phyloP scores from a whole-genome alignment of 1,284 basidiomycete genomes.

The Singerocomus inundabilis region DNA sequence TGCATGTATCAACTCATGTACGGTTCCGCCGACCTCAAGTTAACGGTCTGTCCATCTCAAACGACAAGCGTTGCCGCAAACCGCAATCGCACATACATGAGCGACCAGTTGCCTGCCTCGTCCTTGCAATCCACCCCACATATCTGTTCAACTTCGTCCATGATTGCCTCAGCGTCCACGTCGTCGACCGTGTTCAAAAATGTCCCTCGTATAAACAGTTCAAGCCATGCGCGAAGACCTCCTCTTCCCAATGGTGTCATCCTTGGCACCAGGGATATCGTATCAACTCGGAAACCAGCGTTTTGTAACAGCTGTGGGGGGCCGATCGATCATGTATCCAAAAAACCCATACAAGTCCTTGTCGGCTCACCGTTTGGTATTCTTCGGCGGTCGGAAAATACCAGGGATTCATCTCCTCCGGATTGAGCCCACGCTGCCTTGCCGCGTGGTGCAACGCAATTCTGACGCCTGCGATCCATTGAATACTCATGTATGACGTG shows the following conservation, averaged over 20 bases:
- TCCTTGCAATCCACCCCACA: conserved; percentile 62
- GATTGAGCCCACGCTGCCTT: conserved; percentile 55
- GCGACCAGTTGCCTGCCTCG: conserved; percentile 57
- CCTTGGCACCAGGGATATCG: conserved; percentile 64
- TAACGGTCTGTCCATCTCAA: conserved; percentile 22
- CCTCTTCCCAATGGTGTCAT: conserved; percentile 60
- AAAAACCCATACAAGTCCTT: background rate
- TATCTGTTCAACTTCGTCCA: conserved; percentile 62
- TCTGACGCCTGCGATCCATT: conserved; percentile 50
- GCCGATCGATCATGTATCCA: background rate
- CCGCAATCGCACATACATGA: conserved; percentile 73
- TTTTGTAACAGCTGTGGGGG: conserved; percentile 50
- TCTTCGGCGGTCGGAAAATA: conserved; percentile 74
- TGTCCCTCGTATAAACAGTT: conserved; percentile 60
- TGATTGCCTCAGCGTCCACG: conserved; percentile 54
- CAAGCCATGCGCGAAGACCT: conserved; percentile 68
- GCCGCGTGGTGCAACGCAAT: conserved; percentile 58
- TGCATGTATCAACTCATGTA: background rate
- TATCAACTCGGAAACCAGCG: conserved; percentile 53
- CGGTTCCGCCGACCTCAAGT: conserved; percentile 1
- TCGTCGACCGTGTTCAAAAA: conserved; percentile 54
- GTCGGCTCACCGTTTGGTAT: conserved; percentile 52
- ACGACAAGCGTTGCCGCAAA: conserved; percentile 40
- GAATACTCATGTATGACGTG: background rate
- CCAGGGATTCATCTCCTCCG: conserved; percentile 70